Base-by-base conservation (phyloP, 192 early-diverging fungal species). In the Backusella westeae region DNA sequence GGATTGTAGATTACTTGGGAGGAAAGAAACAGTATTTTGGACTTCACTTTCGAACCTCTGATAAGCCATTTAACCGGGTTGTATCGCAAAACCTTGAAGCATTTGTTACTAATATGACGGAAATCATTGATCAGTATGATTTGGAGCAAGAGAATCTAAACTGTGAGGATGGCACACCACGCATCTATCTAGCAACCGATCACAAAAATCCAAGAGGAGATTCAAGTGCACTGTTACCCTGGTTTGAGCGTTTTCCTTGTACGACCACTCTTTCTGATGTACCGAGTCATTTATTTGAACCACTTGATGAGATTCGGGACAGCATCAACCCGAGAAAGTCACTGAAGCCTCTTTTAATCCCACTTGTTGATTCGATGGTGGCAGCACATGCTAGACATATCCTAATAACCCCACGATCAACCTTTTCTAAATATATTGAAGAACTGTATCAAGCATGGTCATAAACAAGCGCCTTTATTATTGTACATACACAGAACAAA, bases 131-230 rank as follows among this genome's bases (percentile, higher is more conserved):
- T 36, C 68, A 34, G 8, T 67, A 15, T 17, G 32, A 67, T 29
- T 38, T 39, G 21, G 36, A 69, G 23, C 35, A 69, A 38, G 35
- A 69, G 39, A 4, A 69, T 29, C n/a, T 69, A 39, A 41, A 4
- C 19, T 69, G 68, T 36, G 35, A 23, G 10, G 68, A 38, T 1
- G 21, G n/a, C 7, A 35, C 56, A 34, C 35, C 83, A 8, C 79
- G 80, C 36, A 82, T 87, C 10, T 89, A 87, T 44, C 77, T 89
- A 17, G 88, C 88, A 5, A 89, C 88, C 4, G 88, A 89, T 21
- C 72, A 82, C 2, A 73, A 75, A 35, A 59, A 78, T 5, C 87
- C 88, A 12, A 81, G 85, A 3, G 74, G 46, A 0, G 71, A 81
- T 44, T 67, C 78, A 34, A 77, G 69, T 29, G 5, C 41, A 3